Percentiles rank a stretch among this genome's conserved stretches.
Evolutionary conservation across 2,329 filamentous ascomycete species (phyloP).

Genomic region (Thelonectria rubi): DNA sequence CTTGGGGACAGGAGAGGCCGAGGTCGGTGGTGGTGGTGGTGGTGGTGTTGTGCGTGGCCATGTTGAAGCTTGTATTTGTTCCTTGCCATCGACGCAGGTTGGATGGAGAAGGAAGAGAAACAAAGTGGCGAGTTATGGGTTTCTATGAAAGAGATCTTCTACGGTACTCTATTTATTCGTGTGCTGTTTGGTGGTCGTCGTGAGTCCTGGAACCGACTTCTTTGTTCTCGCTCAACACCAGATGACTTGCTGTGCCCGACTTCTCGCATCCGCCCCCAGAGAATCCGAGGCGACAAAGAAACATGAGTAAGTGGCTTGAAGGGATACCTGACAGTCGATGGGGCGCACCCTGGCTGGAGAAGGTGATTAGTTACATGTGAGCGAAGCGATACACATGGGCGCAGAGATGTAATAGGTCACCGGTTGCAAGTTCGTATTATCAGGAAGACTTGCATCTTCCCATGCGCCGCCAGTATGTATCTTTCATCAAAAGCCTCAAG

Average conservation of each 20-base stretch:
- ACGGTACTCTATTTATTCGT: not conserved
- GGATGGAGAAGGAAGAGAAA: not conserved
- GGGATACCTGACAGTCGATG: not conserved
- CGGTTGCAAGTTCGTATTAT: too few species aligned
- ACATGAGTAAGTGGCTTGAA: not conserved
- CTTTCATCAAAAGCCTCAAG: too few species aligned
- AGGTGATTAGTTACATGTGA: too few species aligned
- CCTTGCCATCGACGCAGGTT: not conserved
- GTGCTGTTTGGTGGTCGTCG: not conserved
- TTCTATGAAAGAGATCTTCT: not conserved
- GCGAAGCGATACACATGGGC: too few species aligned
- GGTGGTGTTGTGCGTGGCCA: conserved; percentile 22
- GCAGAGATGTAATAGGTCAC: too few species aligned
- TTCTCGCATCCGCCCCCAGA: not conserved
- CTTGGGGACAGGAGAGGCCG: conserved; percentile 45
- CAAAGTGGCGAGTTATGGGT: not conserved
- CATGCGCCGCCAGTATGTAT: too few species aligned
- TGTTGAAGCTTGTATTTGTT: not conserved
- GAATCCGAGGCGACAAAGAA: not conserved
- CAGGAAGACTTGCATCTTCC: too few species aligned
- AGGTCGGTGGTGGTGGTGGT: conserved; percentile 30
- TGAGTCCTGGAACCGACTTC: not conserved
- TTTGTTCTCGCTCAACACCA: not conserved
- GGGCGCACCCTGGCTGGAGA: too few species aligned
- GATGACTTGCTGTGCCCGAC: not conserved